Conservation (phyloP, 148 eudicot species). For the Nyssa sinensis region DNA sequence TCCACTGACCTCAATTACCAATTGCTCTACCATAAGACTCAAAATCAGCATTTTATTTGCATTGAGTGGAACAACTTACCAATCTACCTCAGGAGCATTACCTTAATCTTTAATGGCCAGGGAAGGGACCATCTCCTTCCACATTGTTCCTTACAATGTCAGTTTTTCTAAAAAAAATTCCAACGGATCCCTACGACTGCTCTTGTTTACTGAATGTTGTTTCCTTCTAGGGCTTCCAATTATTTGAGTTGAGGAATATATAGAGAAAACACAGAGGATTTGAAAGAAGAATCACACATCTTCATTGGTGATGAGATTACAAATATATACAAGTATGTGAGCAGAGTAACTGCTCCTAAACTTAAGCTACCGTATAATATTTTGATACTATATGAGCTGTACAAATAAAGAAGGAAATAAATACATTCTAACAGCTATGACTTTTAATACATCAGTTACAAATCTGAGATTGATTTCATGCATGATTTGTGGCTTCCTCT, state of each 20-base stretch:
- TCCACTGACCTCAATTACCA: background rate
- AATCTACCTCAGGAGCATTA: background rate
- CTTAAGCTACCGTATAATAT: no score
- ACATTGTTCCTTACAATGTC: constrained; percentile 3
- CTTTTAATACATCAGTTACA: no score
- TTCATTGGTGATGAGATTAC: no score
- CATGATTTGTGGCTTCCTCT: no score
- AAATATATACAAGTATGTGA: no score
- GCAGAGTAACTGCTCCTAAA: no score
- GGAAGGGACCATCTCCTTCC: background rate
- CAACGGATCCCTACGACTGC: background rate
- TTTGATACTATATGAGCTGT: no score
- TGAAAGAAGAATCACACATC: no score
- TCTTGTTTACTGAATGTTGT: background rate
- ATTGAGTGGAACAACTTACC: constrained; percentile 5
- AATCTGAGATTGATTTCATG: no score
- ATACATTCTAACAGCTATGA: no score
- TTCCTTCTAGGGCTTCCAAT: background rate
- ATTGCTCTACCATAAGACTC: background rate
- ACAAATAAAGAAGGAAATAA: no score
- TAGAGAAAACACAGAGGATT: no score
- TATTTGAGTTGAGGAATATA: constrained; percentile 6
- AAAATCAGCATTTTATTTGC: background rate
- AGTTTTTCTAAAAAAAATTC: constrained; percentile 4
- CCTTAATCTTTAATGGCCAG: background rate